phyloP scores from a whole-genome alignment of 352 stramenopile genomes.

The Phytophthora kernoviae region DNA sequence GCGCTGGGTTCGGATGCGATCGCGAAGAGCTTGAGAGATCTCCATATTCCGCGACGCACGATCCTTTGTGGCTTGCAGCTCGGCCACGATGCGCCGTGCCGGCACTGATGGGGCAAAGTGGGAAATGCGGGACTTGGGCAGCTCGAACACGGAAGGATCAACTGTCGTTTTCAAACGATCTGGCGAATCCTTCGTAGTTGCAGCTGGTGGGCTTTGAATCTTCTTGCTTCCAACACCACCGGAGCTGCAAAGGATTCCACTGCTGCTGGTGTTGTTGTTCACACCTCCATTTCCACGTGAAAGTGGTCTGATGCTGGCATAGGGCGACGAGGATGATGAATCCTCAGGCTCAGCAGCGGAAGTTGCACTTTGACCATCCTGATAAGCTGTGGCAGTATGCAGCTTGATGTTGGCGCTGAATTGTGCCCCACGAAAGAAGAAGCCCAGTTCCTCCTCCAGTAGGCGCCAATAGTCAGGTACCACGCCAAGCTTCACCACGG shows the following conservation, averaged over 20 bases:
- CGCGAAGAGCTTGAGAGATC: constrained; percentile 68
- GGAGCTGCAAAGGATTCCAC: constrained; percentile 3
- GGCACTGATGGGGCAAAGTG: constrained; percentile 68
- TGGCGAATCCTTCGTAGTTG: constrained; percentile 22
- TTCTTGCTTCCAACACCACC: constrained; percentile 29
- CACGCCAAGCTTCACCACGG: constrained; percentile 72
- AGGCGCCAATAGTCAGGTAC: constrained; percentile 52
- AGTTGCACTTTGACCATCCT: constrained; percentile 9
- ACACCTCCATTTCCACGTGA: constrained; percentile 16
- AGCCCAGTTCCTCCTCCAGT: constrained; percentile 75
- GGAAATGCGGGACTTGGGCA: constrained; percentile 57
- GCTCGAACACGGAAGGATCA: constrained; percentile 32
- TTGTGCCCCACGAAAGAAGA: constrained; percentile 75
- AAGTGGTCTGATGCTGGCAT: constrained; percentile 20
- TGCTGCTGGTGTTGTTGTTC: constrained; percentile 20
- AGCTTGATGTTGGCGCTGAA: constrained; percentile 69
- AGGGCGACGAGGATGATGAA: constrained; percentile 7
- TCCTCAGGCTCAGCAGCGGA: constrained; percentile 23
- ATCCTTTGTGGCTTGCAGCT: constrained; percentile 67
- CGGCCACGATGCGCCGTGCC: constrained; percentile 66
- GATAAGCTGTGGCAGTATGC: constrained; percentile 37
- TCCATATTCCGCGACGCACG: constrained; percentile 65
- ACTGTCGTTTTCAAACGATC: constrained; percentile 8
- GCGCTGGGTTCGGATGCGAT: constrained; percentile 50
- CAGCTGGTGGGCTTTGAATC: constrained; percentile 50